phyloP scores from a whole-genome alignment of 345 rosid genomes.

The Moringa oleifera region DNA sequence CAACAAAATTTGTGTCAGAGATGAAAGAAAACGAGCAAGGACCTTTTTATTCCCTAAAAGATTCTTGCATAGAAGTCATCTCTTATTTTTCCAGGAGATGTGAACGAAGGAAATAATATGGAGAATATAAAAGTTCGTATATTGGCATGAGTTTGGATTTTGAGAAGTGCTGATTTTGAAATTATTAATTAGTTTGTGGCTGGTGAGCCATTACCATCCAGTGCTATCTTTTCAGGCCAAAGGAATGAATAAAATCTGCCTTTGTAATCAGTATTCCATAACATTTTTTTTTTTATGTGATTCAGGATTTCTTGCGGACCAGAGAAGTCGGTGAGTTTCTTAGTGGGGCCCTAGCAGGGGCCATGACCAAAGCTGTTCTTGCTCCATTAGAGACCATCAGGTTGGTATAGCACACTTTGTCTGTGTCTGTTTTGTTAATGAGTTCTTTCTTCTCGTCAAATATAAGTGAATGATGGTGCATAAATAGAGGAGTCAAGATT shows the following conservation, averaged over 20 bases:
- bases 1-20: no score
- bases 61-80: no score
- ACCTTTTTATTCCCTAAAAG: no score
- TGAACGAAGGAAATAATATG: no score
- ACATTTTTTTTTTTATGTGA: conserved; percentile 15
- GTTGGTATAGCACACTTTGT: conserved; percentile 25
- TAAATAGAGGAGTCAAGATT: background rate
- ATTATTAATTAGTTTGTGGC: background rate
- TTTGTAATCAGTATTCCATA: conserved; percentile 13
- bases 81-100: no score
- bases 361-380: conserved; percentile 95
- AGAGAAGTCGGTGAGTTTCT: conserved; percentile 92
- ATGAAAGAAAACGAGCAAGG: no score
- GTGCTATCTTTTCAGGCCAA: background rate
- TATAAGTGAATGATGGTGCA: background rate
- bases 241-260: background rate
- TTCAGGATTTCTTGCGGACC: conserved; percentile 57
- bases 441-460: background rate
- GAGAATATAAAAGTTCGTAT: no score
- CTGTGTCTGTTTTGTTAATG: conserved; percentile 1
- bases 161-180: background rate
- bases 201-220: background rate
- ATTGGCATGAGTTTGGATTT: background rate
- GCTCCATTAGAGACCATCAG: conserved; percentile 99
- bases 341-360: conserved; percentile 98